These are phyloP conservation scores for Pythium phragmitis DNA, from an alignment of 352 stramenopile genomes.

Conservation along the genomic window DNA sequence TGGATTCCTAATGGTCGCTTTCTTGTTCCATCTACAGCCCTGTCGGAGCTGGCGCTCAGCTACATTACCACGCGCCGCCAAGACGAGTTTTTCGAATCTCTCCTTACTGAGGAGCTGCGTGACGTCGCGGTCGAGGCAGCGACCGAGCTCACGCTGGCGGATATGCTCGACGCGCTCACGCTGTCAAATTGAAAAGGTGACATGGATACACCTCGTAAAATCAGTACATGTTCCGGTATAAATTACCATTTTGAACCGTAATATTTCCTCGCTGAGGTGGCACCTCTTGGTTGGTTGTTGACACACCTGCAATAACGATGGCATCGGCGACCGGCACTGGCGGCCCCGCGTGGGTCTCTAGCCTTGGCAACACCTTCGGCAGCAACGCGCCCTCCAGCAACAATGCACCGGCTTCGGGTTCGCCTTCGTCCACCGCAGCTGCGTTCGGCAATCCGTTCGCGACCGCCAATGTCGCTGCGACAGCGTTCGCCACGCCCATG, in stretches of 20 bases:
- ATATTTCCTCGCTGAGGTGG: background rate
- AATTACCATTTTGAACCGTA: background rate
- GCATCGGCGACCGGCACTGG: conserved; percentile 1
- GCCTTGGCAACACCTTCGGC: conserved; percentile 19
- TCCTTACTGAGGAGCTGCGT: conserved; percentile 12
- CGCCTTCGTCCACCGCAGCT: background rate
- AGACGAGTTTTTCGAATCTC: background rate
- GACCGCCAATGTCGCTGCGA: conserved; percentile 2
- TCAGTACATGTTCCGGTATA: conserved; percentile 1
- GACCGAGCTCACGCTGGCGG: conserved; percentile 4
- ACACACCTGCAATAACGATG: background rate
- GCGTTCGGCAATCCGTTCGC: conserved; percentile 29
- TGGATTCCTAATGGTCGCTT: background rate
- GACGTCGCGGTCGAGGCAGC: conserved; percentile 9
- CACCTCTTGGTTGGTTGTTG: conserved; percentile 15
- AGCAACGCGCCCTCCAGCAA: background rate
- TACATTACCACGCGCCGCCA: conserved; percentile 6
- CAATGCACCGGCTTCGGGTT: background rate
- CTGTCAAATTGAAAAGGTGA: background rate
- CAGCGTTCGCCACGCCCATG: background rate
- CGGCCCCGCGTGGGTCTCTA: conserved; percentile 18
- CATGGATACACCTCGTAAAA: background rate
- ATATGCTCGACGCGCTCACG: background rate
- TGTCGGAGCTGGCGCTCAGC: conserved; percentile 30
- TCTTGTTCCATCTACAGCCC: conserved; percentile 22